Evolutionary conservation across 192 early-diverging fungal genomes (phyloP).

Genomic region (Backusella morwellensis): DNA sequence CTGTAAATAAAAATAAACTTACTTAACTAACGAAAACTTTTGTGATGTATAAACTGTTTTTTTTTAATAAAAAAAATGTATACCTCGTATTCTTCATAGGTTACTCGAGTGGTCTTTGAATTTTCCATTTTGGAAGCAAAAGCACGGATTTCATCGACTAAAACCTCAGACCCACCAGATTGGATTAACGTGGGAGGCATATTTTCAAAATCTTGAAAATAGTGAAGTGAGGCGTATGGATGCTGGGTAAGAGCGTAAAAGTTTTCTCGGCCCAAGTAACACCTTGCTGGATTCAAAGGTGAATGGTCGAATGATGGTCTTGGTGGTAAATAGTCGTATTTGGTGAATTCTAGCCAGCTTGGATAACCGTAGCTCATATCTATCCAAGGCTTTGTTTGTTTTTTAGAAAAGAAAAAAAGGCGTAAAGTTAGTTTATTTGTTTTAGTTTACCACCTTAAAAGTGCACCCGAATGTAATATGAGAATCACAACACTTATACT

Average conservation of each 20-base stretch:
- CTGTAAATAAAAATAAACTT: neutral
- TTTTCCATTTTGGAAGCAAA: slow-evolving; percentile 9
- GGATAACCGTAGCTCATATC: slow-evolving; percentile 46
- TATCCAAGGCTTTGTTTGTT: slow-evolving; percentile 43
- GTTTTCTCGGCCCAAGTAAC: slow-evolving; percentile 38
- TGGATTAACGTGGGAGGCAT: slow-evolving; percentile 48
- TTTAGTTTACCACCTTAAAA: slow-evolving; percentile 30
- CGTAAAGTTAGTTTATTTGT: too few species aligned
- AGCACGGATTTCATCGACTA: slow-evolving; percentile 41
- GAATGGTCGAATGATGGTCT: slow-evolving; percentile 22
- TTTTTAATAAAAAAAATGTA: neutral
- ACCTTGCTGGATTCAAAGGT: slow-evolving; percentile 38
- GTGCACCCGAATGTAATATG: neutral
- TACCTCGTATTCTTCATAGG: slow-evolving; percentile 23
- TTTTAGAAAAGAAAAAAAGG: neutral
- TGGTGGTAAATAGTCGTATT: slow-evolving; percentile 36
- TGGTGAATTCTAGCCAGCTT: slow-evolving; percentile 36
- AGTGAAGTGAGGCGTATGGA: slow-evolving; percentile 50
- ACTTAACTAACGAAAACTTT: neutral
- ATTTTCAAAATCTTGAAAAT: slow-evolving; percentile 32
- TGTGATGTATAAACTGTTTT: neutral
- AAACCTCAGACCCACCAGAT: slow-evolving; percentile 43
- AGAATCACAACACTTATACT: neutral
- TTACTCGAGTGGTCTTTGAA: slow-evolving; percentile 11
- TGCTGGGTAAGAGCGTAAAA: slow-evolving; percentile 33